Percentiles rank a stretch among this genome's conserved stretches.
These are phyloP conservation scores for Coriaria nepalensis DNA, from an alignment of 306 rosid genomes.

Conservation along the genomic window DNA sequence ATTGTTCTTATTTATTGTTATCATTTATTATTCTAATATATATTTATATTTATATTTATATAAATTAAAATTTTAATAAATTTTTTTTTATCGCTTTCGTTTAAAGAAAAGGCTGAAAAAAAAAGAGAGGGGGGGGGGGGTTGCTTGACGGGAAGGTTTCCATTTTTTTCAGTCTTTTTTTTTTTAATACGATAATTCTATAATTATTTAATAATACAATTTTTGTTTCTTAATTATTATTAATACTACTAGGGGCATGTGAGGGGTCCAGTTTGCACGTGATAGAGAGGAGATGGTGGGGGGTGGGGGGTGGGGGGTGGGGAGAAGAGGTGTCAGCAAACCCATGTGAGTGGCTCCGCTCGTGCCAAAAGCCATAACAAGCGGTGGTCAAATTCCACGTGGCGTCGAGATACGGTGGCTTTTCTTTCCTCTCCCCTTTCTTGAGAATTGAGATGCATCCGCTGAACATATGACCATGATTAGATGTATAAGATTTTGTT, in stretches of 20 bases:
- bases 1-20: no score
- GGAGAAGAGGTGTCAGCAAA: conserved; percentile 42
- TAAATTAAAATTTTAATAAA: neutral
- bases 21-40: neutral
- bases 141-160: conserved; percentile 33
- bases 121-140: conserved; percentile 15
- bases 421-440: conserved; percentile 11
- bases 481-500: conserved; percentile 3
- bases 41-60: neutral
- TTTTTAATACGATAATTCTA: neutral
- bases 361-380: conserved; percentile 42
- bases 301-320: no score
- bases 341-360: conserved; percentile 47
- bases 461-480: neutral
- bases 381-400: conserved; percentile 64
- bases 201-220: no score
- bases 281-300: conserved; percentile 22
- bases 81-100: conserved; percentile 18
- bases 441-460: conserved; percentile 12
- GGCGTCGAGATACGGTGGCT: conserved; percentile 19
- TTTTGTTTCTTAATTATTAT: no score
- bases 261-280: conserved; percentile 36
- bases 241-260: neutral
- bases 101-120: conserved; percentile 26
- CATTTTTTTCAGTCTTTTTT: neutral